Conservation (phyloP, 73 alveolate species). For the Paramecium caudatum region DNA sequence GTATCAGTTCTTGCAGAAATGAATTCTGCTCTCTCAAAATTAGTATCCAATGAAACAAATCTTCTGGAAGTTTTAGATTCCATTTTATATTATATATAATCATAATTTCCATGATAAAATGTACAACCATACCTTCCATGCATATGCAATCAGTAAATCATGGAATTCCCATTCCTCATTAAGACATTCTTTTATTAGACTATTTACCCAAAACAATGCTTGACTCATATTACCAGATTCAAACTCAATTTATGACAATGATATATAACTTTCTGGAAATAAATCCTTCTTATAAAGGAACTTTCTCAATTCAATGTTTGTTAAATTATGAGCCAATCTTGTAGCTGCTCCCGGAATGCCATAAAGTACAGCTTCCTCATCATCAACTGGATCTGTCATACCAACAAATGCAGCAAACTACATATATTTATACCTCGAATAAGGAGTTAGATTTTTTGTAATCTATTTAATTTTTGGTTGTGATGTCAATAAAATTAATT, state of each 20-base stretch:
- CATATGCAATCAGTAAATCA: background rate
- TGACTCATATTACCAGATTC: no score
- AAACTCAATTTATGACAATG: no score
- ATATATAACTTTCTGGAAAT: no score
- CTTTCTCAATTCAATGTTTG: background rate
- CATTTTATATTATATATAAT: background rate
- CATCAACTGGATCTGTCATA: background rate
- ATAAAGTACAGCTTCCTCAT: no score
- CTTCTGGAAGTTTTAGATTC: background rate
- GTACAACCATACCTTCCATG: background rate
- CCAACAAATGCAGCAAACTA: background rate
- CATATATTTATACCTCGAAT: no score
- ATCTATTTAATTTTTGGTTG: no score
- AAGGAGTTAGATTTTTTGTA: no score
- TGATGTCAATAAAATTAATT: background rate
- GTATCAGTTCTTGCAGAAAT: constrained; percentile 58
- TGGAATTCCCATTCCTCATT: background rate
- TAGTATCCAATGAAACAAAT: background rate
- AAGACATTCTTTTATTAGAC: background rate
- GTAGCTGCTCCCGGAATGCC: background rate
- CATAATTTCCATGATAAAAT: background rate
- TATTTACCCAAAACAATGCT: background rate
- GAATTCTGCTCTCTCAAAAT: constrained; percentile 60
- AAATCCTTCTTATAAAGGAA: no score
- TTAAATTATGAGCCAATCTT: background rate